Base-by-base conservation (phyloP, 139 green algal species). In the Auxenochlorella pyrenoidosa region DNA sequence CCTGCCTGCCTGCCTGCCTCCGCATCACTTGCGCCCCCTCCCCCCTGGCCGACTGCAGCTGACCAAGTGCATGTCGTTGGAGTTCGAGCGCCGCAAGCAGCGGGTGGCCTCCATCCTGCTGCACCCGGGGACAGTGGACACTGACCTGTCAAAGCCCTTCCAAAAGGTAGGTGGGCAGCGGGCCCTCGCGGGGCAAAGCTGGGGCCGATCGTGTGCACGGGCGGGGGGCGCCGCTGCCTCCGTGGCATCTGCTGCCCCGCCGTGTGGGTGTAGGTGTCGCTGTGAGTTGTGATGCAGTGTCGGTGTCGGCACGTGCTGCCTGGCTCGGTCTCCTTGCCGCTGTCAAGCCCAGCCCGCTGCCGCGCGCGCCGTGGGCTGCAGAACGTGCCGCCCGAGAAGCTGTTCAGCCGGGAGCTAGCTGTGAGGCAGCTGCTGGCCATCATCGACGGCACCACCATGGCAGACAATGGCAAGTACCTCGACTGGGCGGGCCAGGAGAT, bases 101-200 rank as follows among this genome's bases (percentile, higher is more conserved):
- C 76, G 88, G 13, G 94, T 97, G 5, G 86, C 91, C 5, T 87
- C 78, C 58, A 78, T 98, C n/a, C 82, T 96, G 88, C 91, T 98
- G 83, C 95, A 98, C 88, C 95, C 95, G 10, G 95, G 95, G n/a
- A 98, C 95, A 3, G 89, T 89, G 3, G 94, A 97, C 80, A 98
- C 95, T 1, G 94, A 95, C 87, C 85, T 98, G 16, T 94, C 92
- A 18, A 84, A 84, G 34, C 95, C 95, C 34, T 98, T 95, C 68
- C 94, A 97, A 60, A 44, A 44, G 40, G 80, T 77, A n/a, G n/a
- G n/a, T n/a, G n/a, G 40, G 2, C 10, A 22, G 15, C 16, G 22
- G 16, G 54, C 10, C 54, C 12, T 63, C 10, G 15, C 16, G 54
- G 54, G 54, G 15, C 15, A 8, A 26, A 13, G 10, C 22, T 22